Evolutionary conservation across 2,329 filamentous ascomycete species (phyloP).

Genomic region (Parafenestella ontariensis): DNA sequence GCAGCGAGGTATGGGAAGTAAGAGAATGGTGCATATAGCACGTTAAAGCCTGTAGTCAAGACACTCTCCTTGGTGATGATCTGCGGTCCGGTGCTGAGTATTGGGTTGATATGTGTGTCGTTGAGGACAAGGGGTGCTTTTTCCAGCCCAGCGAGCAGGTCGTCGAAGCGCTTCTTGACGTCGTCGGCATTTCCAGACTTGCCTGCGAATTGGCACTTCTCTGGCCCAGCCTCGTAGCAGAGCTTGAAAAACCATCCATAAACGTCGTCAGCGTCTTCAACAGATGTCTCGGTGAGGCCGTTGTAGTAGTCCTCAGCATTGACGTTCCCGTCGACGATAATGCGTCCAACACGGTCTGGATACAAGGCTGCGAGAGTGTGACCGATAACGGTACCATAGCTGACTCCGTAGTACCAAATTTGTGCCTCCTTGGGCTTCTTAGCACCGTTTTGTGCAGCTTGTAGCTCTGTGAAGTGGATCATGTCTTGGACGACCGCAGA

Average conservation of each 20-base stretch:
- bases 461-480: slow-evolving; percentile 31
- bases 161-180: slow-evolving; percentile 12
- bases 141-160: slow-evolving; percentile 7
- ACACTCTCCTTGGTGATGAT: slow-evolving; percentile 2
- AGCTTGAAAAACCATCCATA: slow-evolving; percentile 59
- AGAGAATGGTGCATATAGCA: background rate
- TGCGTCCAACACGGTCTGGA: slow-evolving; percentile 44
- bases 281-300: background rate
- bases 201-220: slow-evolving; percentile 13
- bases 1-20: background rate
- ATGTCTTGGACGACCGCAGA: slow-evolving; percentile 41
- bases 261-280: slow-evolving; percentile 5
- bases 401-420: slow-evolving; percentile 50
- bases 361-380: slow-evolving; percentile 55
- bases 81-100: background rate
- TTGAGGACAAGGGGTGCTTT: slow-evolving; percentile 26
- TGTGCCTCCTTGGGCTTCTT: slow-evolving; percentile 34
- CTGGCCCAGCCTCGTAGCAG: slow-evolving; percentile 58
- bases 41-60: background rate
- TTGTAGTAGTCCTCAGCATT: slow-evolving; percentile 28
- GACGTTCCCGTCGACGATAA: slow-evolving; percentile 54
- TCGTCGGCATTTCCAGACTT: slow-evolving; percentile 2
- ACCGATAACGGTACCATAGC: slow-evolving; percentile 55
- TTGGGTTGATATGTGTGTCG: background rate
- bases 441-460: slow-evolving; percentile 15